These are phyloP conservation scores for Nakaseomyces bracarensis DNA, from an alignment of 1,139 yeast species.

Conservation along the genomic window DNA sequence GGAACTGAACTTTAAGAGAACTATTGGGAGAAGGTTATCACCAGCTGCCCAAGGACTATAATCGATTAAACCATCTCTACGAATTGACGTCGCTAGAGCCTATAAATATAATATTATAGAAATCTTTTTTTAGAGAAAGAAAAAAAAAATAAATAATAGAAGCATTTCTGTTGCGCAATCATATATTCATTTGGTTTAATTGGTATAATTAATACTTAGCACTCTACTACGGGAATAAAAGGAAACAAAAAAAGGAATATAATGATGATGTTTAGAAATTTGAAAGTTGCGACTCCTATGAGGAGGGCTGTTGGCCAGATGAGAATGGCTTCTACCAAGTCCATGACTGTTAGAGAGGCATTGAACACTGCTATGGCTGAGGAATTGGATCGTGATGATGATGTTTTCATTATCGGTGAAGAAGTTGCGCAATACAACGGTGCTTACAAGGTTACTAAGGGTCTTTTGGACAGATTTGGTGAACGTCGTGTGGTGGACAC, in stretches of 20 bases:
- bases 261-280: constrained; percentile 6
- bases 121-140: too few relatives aligned
- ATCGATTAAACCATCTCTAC: too few relatives aligned
- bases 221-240: too few relatives aligned
- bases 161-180: too few relatives aligned
- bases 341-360: constrained; percentile 95
- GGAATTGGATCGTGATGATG: constrained; percentile 93
- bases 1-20: too few relatives aligned
- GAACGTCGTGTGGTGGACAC: constrained; percentile 95
- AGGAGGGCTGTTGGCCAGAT: neutral
- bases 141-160: too few relatives aligned
- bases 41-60: too few relatives aligned
- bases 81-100: too few relatives aligned
- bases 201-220: too few relatives aligned
- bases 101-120: too few relatives aligned
- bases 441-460: constrained; percentile 96
- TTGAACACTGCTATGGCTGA: constrained; percentile 91
- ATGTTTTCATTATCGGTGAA: constrained; percentile 94
- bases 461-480: constrained; percentile 92
- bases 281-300: constrained; percentile 2
- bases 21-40: too few relatives aligned
- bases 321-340: constrained; percentile 38
- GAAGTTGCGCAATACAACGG: constrained; percentile 99
- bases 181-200: too few relatives aligned
- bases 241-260: neutral